phyloP scores from a whole-genome alignment of 2,329 filamentous ascomycete species.

The Cryoendolithus antarcticus region DNA sequence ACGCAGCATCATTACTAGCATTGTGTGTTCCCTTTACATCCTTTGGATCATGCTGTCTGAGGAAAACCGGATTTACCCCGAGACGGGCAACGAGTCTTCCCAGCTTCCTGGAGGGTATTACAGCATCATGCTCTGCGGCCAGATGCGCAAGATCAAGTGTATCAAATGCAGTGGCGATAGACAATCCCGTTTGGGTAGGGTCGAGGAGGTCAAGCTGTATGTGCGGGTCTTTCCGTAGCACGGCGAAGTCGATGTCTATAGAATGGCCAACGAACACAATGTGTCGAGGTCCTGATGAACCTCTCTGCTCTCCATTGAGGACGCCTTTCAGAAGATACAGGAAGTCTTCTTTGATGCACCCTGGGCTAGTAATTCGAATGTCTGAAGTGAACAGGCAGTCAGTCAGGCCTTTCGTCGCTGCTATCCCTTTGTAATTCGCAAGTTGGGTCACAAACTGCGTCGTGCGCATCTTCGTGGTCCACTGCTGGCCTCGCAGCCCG shows the following conservation, averaged over 20 bases:
- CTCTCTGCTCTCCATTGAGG: too few species aligned
- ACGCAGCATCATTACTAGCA: conserved; percentile 22
- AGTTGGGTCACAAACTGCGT: too few species aligned
- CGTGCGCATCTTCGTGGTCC: conserved; percentile 38
- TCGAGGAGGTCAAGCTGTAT: conserved; percentile 25
- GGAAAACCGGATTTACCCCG: conserved; percentile 39
- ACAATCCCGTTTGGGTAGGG: conserved; percentile 5
- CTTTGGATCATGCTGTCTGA: background rate
- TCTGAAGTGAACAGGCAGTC: too few species aligned
- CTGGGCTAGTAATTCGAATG: too few species aligned
- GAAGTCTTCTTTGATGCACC: too few species aligned
- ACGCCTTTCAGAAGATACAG: too few species aligned
- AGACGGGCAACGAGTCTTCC: conserved; percentile 61
- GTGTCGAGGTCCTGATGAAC: conserved; percentile 28
- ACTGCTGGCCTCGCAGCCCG: conserved; percentile 47
- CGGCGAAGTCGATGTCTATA: conserved; percentile 49
- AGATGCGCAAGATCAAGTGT: conserved; percentile 16
- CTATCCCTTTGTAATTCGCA: too few species aligned
- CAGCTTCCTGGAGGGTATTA: conserved; percentile 23
- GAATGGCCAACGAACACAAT: conserved; percentile 51
- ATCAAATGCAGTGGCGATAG: conserved; percentile 37
- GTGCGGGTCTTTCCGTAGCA: conserved; percentile 39
- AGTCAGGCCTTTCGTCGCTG: too few species aligned
- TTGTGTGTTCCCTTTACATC: conserved; percentile 36
- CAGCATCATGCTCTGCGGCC: conserved; percentile 4